These are phyloP conservation scores for Trametopsis cervina DNA, from an alignment of 768 basidiomycete genomes.

Conservation along the genomic window DNA sequence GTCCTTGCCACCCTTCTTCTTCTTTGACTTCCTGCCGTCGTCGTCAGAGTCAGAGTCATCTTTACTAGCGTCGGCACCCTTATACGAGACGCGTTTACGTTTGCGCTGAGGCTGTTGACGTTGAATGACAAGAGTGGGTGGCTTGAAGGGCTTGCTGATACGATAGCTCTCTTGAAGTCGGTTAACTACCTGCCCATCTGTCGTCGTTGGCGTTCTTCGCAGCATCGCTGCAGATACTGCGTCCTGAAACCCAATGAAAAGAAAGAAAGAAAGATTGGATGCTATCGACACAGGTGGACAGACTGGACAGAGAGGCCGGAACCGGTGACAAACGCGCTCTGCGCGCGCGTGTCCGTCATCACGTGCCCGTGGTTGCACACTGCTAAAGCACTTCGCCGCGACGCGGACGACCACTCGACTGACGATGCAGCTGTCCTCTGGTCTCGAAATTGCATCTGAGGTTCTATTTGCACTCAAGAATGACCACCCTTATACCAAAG, in stretches of 20 bases:
- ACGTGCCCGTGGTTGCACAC: no score
- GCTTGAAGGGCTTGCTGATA: conserved; percentile 76
- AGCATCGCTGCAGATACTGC: conserved; percentile 47
- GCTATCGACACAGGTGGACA: no score
- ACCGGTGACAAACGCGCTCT: not conserved
- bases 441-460: no score
- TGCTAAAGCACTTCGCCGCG: no score
- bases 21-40: conserved; percentile 57
- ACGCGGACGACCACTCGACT: no score
- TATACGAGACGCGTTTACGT: conserved; percentile 85
- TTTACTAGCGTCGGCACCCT: conserved; percentile 46
- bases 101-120: conserved; percentile 68
- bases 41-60: conserved; percentile 52
- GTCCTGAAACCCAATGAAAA: no score
- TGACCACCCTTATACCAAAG: no score
- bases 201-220: conserved; percentile 58
- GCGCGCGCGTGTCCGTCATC: not conserved
- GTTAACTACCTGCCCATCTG: conserved; percentile 62
- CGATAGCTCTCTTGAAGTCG: conserved; percentile 66
- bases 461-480: no score
- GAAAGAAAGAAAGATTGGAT: no score
- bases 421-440: no score
- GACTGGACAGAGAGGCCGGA: no score
- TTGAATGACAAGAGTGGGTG: conserved; percentile 48
- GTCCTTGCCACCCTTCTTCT: conserved; percentile 53